Evolutionary conservation across 306 rosid genomes (phyloP).

Genomic region (Lathyrus aphaca): DNA sequence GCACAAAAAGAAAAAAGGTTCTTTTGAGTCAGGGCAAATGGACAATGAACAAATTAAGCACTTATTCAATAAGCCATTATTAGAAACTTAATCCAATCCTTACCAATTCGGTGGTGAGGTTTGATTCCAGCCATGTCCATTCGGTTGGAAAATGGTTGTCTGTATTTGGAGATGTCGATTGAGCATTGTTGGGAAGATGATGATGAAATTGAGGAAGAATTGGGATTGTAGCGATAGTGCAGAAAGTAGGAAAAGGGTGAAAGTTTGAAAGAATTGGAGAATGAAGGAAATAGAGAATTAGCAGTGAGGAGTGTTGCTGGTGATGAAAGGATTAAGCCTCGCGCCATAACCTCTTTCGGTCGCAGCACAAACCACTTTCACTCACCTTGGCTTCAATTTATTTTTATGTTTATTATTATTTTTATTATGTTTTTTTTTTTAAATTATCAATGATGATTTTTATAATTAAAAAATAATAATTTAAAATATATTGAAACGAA

Average conservation of each 20-base stretch:
- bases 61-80: neutral
- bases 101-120: constrained; percentile 78
- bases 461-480: no score
- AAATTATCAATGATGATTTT: no score
- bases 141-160: constrained; percentile 69
- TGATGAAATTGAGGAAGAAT: constrained; percentile 27
- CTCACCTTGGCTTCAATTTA: no score
- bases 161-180: constrained; percentile 56
- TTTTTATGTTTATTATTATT: no score
- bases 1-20: neutral
- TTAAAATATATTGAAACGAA: no score
- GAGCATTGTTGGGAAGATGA: constrained; percentile 43
- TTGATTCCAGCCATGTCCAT: constrained; percentile 93
- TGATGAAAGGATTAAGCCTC: constrained; percentile 49
- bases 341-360: constrained; percentile 56
- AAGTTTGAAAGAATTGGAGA: constrained; percentile 39
- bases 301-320: constrained; percentile 44
- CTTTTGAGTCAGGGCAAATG: neutral
- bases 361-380: neutral
- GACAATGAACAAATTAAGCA: neutral
- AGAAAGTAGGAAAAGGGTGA: constrained; percentile 35
- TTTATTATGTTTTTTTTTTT: no score
- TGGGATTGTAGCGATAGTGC: constrained; percentile 37
- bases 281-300: constrained; percentile 38
- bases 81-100: neutral